Evolutionary conservation across 257 asterid species (phyloP), one percentile per base, ranked within the genome.

Genomic region (Craterostigma plantagineum): DNA sequence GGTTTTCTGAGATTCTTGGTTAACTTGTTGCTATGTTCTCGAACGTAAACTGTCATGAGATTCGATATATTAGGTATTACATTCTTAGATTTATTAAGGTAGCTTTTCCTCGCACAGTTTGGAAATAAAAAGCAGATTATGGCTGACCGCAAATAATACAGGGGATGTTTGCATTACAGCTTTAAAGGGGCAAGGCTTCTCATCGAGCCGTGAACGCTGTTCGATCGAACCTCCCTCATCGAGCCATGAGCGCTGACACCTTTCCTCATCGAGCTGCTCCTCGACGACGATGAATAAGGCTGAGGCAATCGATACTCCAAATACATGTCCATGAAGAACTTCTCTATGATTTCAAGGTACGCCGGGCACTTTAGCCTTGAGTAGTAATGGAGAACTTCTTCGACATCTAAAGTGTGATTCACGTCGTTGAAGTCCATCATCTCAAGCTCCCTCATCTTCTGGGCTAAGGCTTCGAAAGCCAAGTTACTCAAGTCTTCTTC

Each of bases 331-430:
- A 57, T 59, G 65, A 75, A 78, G 49, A 82, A 70, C 10, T 68
- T 50, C 55, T 75, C 81, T 5, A 82, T 77, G 35, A 78, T 73
- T 33, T 68, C 84, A 0, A 43, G 57, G 53, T 73, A 83, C 53
- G 63, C 61, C 11, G 91, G 91, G 63, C 84, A 59, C 39, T 52
- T 84, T 12, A 84, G 84, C 11, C 66, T 58, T 18, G 81, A 72
- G 60, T 84, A 80, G 70, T 59, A 58, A 55, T 80, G 78, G 17
- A 85, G 66, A 44, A 72, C 94, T 63, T 85, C 96, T 53, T 81
- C 92, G 23, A 85, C 54, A 51, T 85, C 96, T 61, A 70, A 18
- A 42, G 62, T 73, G 45, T 85, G 90, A 62, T 85, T 93, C 37
- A 50, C 60, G 23, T 77, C 79, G 33, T 57, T 57, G 61, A 51